phyloP scores from a whole-genome alignment of 345 rosid genomes.

The Gossypium australe region DNA sequence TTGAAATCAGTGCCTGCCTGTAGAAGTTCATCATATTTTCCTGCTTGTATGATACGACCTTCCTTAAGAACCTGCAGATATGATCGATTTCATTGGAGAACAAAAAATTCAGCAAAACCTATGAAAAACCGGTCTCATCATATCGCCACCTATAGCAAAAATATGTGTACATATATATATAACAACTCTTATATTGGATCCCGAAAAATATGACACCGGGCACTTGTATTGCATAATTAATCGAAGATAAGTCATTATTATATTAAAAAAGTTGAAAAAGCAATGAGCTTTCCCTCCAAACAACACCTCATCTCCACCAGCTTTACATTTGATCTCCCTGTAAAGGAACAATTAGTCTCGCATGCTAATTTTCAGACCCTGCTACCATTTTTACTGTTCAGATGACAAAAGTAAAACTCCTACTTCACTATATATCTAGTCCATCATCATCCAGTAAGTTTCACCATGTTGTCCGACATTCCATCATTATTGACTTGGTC shows the following conservation, averaged over 20 bases:
- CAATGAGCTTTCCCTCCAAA: constrained; percentile 3
- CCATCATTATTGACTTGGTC: background rate
- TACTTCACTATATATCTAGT: background rate
- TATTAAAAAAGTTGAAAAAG: background rate
- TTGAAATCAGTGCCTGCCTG: constrained; percentile 97
- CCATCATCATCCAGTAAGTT: background rate
- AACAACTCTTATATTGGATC: background rate
- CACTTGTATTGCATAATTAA: constrained; percentile 1
- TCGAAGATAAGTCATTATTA: too few species aligned
- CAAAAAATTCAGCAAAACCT: background rate
- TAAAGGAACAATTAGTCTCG: background rate
- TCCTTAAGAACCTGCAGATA: constrained; percentile 84
- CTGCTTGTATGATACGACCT: constrained; percentile 89
- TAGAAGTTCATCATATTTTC: constrained; percentile 92
- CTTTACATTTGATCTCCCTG: background rate
- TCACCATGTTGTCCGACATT: background rate
- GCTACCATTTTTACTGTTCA: background rate
- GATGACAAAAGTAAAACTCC: background rate
- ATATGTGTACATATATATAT: background rate
- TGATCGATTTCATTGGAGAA: constrained; percentile 1
- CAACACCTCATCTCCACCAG: background rate
- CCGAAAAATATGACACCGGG: constrained; percentile 5
- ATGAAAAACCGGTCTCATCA: background rate
- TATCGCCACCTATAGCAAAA: background rate
- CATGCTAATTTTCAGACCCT: background rate